Conservation (phyloP, 1,139 yeast genomes). For the Pneumocystis wakefieldiae region DNA sequence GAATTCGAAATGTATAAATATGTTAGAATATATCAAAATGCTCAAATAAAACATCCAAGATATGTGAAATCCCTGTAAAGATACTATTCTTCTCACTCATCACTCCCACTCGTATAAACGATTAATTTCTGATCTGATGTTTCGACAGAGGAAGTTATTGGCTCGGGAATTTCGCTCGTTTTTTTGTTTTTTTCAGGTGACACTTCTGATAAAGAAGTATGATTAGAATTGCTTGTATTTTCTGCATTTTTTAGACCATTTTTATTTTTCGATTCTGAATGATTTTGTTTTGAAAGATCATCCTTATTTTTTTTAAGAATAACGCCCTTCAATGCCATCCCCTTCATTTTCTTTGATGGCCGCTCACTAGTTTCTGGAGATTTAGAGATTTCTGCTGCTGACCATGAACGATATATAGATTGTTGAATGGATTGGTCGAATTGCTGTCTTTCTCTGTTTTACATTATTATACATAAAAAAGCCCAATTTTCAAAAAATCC, state of each 20-base stretch:
- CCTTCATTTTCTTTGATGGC: background rate
- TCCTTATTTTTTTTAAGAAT: background rate
- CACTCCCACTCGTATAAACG: background rate
- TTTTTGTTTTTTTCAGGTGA: too few species aligned
- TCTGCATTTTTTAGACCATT: background rate
- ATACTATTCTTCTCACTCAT: background rate
- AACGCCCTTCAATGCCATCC: background rate
- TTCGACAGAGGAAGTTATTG: too few species aligned
- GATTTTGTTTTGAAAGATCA: background rate
- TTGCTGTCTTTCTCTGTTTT: background rate
- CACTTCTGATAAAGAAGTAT: too few species aligned
- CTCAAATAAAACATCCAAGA: background rate
- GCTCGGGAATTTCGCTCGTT: too few species aligned
- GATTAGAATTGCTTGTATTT: background rate
- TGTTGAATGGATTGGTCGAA: background rate
- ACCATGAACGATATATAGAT: background rate
- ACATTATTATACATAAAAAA: background rate
- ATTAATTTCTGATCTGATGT: background rate
- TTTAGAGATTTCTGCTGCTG: background rate
- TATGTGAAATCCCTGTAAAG: background rate
- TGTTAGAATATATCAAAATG: background rate
- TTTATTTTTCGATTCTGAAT: background rate
- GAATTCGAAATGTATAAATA: background rate
- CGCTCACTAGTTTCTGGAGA: background rate
- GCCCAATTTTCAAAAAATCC: background rate